These are phyloP conservation scores for Chlorella sorokiniana DNA, from an alignment of 139 green algal genomes.

Conservation along the genomic window DNA sequence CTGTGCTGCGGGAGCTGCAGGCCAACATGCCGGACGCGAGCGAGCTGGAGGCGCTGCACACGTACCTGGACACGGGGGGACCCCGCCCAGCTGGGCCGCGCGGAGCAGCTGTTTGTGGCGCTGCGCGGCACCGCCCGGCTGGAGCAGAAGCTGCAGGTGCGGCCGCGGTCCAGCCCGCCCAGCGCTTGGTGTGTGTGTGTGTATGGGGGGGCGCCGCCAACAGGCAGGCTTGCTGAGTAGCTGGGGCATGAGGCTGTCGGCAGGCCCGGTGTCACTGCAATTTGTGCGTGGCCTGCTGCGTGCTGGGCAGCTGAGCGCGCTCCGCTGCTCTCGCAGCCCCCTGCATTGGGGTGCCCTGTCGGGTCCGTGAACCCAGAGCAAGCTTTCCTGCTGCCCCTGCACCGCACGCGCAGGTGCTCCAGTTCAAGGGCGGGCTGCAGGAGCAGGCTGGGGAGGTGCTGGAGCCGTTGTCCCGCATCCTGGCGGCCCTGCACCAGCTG, in stretches of 20 bases:
- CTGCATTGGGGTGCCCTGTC: too few species aligned
- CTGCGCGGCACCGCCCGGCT: slow-evolving; percentile 1
- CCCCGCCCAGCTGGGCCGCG: slow-evolving; percentile 8
- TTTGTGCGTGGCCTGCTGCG: background rate
- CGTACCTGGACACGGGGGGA: slow-evolving; percentile 26
- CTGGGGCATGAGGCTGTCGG: too few species aligned
- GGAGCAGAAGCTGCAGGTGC: slow-evolving; percentile 27
- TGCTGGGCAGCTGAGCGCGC: too few species aligned
- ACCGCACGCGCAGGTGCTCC: background rate
- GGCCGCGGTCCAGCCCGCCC: background rate
- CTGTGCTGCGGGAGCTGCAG: slow-evolving; percentile 31
- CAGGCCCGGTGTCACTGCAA: too few species aligned
- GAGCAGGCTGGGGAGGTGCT: slow-evolving; percentile 15
- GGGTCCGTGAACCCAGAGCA: too few species aligned
- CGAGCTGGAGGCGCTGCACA: slow-evolving; percentile 29
- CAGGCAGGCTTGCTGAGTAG: background rate
- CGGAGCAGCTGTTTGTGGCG: slow-evolving; percentile 38
- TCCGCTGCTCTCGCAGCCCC: too few species aligned
- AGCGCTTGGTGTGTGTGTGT: background rate
- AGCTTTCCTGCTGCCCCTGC: too few species aligned
- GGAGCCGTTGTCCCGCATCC: background rate
- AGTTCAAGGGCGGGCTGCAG: slow-evolving; percentile 18
- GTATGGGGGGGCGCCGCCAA: background rate
- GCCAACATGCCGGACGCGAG: slow-evolving; percentile 23
- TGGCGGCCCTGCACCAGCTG: slow-evolving; percentile 15